Percentiles rank a stretch among this genome's conserved stretches.
These are phyloP conservation scores for Cyberlindnera amylophila DNA, from an alignment of 805 yeast genomes.

Conservation along the genomic window DNA sequence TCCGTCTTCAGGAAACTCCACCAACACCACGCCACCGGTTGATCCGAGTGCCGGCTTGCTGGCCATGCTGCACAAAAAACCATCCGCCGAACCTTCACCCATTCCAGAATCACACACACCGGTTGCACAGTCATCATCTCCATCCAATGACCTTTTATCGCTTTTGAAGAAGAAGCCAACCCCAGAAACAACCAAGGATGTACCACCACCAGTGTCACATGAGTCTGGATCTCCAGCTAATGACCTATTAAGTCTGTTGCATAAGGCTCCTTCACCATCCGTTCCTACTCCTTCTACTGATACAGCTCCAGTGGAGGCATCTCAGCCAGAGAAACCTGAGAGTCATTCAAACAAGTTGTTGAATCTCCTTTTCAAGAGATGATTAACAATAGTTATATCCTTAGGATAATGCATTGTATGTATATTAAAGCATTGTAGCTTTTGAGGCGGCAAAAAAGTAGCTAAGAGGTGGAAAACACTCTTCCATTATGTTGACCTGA, in stretches of 20 bases:
- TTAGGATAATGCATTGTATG: too few species aligned
- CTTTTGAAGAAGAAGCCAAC: constrained; percentile 9
- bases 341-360: constrained; percentile 7
- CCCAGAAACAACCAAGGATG: constrained; percentile 2
- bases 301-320: background rate
- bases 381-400: background rate
- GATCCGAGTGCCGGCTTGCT: background rate
- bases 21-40: background rate
- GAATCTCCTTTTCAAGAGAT: constrained; percentile 13
- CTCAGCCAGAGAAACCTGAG: constrained; percentile 3
- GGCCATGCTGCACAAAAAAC: constrained; percentile 1
- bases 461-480: too few species aligned
- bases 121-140: constrained; percentile 1
- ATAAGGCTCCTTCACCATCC: constrained; percentile 9
- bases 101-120: background rate
- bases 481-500: too few species aligned
- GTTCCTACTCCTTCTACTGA: background rate
- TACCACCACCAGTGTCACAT: constrained; percentile 2
- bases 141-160: constrained; percentile 11
- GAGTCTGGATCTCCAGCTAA: constrained; percentile 19
- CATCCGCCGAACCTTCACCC: background rate
- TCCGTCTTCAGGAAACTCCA: background rate
- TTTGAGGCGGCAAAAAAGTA: too few species aligned
- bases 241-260: constrained; percentile 20
- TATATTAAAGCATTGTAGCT: too few species aligned